Conservation (phyloP, 1,139 yeast species). For the Magnusiomyces magnusii region DNA sequence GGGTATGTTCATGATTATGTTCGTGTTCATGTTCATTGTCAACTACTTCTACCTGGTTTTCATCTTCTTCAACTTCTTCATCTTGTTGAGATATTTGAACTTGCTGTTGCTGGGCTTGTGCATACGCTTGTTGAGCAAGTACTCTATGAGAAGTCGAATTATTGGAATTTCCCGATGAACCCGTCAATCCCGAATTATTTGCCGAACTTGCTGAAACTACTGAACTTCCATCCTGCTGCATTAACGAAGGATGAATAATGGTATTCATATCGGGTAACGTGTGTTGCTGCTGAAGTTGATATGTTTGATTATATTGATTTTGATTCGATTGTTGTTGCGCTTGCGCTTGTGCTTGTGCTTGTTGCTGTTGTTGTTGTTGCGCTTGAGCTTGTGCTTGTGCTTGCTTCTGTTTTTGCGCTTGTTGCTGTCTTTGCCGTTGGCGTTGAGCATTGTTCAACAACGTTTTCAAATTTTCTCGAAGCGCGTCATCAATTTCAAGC, state of each 20-base stretch:
- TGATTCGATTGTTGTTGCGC: slow-evolving; percentile 21
- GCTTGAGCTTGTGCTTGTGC: not conserved
- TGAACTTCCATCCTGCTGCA: not conserved
- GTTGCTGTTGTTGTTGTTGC: slow-evolving; percentile 17
- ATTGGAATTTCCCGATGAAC: not conserved
- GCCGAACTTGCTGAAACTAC: not conserved
- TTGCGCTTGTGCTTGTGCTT: not conserved
- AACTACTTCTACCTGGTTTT: not conserved
- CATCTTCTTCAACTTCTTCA: not conserved
- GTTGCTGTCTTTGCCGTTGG: slow-evolving; percentile 29
- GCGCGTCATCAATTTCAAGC: not conserved
- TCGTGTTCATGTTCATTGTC: not conserved
- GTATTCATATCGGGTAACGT: not conserved
- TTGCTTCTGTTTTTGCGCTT: not conserved
- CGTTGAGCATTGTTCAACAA: slow-evolving; percentile 13
- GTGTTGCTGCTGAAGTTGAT: slow-evolving; percentile 21
- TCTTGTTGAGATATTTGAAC: not conserved
- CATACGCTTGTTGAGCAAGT: not conserved
- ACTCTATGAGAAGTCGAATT: no score
- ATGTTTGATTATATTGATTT: slow-evolving; percentile 19
- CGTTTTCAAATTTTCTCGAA: not conserved
- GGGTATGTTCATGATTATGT: not conserved
- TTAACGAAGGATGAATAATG: slow-evolving; percentile 5
- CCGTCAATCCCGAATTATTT: not conserved
- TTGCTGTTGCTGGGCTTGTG: not conserved